Percentiles rank a stretch among this genome's conserved stretches.
Evolutionary conservation across 805 yeast species (phyloP).

Genomic region (Lachancea thermotolerans): DNA sequence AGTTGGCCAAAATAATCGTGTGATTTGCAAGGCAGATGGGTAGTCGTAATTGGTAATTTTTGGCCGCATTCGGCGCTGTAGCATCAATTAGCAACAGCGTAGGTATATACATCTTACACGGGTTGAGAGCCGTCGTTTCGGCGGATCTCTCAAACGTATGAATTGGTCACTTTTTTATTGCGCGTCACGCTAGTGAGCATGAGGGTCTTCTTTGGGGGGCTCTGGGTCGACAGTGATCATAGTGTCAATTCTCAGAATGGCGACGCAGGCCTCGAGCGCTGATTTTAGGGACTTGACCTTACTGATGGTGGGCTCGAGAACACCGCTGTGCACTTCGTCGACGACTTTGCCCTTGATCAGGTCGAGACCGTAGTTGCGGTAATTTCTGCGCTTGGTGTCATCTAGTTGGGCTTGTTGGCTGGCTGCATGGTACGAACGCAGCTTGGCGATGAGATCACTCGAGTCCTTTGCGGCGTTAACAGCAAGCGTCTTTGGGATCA

Average conservation of each 20-base stretch:
- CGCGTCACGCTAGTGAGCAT: slow-evolving; percentile 2
- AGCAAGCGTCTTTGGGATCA: slow-evolving; percentile 94
- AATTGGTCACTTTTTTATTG: neutral
- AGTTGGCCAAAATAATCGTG: neutral
- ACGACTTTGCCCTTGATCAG: slow-evolving; percentile 85
- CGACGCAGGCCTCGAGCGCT: slow-evolving; percentile 97
- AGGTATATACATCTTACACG: neutral
- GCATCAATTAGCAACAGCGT: neutral
- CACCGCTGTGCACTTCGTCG: slow-evolving; percentile 78
- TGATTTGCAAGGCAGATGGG: neutral
- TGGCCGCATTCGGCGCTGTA: too few species aligned
- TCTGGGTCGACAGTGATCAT: slow-evolving; percentile 98
- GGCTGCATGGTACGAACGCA: slow-evolving; percentile 94
- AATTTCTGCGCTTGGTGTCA: slow-evolving; percentile 78
- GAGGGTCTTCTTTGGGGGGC: slow-evolving; percentile 64
- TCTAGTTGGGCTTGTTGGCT: slow-evolving; percentile 78
- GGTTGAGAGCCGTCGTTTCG: neutral
- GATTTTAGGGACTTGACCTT: slow-evolving; percentile 89
- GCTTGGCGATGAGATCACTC: slow-evolving; percentile 86
- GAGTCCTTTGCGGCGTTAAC: slow-evolving; percentile 98
- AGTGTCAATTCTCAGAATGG: slow-evolving; percentile 94
- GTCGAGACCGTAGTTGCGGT: slow-evolving; percentile 90
- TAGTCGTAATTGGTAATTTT: too few species aligned
- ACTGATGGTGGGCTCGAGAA: slow-evolving; percentile 90
- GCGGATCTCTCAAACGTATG: neutral